These are phyloP conservation scores for Exutisphaerella laricina DNA, from an alignment of 2,329 filamentous ascomycete genomes.

Conservation along the genomic window DNA sequence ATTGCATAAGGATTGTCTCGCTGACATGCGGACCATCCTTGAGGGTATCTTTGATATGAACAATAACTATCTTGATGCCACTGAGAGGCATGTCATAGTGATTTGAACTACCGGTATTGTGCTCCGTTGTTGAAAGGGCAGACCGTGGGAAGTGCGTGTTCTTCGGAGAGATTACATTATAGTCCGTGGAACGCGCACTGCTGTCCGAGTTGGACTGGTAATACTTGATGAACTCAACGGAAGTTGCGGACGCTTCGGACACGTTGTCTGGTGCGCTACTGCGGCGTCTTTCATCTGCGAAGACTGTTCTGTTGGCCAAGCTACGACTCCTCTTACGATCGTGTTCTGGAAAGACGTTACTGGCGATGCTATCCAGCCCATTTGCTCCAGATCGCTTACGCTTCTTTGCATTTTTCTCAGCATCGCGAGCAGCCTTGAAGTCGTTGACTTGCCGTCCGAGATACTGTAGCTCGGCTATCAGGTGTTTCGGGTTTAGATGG, in stretches of 20 bases:
- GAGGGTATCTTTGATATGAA: constrained; percentile 81
- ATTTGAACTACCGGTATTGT: constrained; percentile 3
- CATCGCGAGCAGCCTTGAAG: constrained; percentile 33
- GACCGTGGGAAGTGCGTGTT: constrained; percentile 12
- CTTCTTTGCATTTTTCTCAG: constrained; percentile 49
- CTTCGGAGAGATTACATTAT: constrained; percentile 18
- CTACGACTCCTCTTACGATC: constrained; percentile 33
- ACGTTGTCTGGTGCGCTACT: constrained; percentile 17
- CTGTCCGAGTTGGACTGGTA: constrained; percentile 14
- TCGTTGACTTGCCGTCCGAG: constrained; percentile 67
- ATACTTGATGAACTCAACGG: constrained; percentile 13
- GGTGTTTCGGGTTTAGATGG: constrained; percentile 76
- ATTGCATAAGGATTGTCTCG: constrained; percentile 64
- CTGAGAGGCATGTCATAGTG: constrained; percentile 49
- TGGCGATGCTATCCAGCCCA: constrained; percentile 25
- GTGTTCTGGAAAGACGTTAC: constrained; percentile 21
- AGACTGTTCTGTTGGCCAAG: constrained; percentile 19
- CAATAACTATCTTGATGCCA: constrained; percentile 76
- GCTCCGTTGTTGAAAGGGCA: constrained; percentile 5
- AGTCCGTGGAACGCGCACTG: neutral
- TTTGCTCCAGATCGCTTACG: constrained; percentile 55
- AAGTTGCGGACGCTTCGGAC: constrained; percentile 4
- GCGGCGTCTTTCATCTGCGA: constrained; percentile 16
- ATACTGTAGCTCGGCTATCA: constrained; percentile 69
- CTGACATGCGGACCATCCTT: constrained; percentile 61